Evolutionary conservation across 176 grass and related monocot genomes (phyloP).

Genomic region (Cenchrus purpureus): DNA sequence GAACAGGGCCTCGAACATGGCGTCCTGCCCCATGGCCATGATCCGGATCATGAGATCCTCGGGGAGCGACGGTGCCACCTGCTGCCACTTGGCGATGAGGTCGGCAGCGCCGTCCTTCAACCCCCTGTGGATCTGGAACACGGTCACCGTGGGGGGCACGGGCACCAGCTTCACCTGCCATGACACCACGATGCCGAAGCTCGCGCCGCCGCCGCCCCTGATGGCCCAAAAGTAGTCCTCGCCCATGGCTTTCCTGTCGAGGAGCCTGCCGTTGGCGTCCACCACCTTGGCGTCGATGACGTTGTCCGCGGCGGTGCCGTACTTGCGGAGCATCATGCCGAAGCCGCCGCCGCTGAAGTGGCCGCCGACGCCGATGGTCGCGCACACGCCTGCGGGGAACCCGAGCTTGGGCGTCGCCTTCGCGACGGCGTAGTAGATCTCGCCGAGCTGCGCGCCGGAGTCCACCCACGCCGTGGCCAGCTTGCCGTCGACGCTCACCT

Average conservation of each 20-base stretch:
- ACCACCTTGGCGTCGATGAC: conserved; percentile 68
- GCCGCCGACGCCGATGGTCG: conserved; percentile 67
- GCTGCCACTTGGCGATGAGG: conserved; percentile 55
- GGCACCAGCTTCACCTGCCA: conserved; percentile 53
- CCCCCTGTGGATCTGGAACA: conserved; percentile 47
- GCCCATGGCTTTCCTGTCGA: conserved; percentile 58
- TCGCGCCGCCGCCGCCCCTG: conserved; percentile 53
- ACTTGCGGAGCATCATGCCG: conserved; percentile 58
- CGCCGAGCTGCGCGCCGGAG: conserved; percentile 63
- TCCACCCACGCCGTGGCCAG: conserved; percentile 59
- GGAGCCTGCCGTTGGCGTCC: conserved; percentile 44
- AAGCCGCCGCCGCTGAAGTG: conserved; percentile 73
- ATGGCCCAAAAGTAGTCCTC: conserved; percentile 62
- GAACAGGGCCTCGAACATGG: conserved; percentile 41
- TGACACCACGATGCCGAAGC: conserved; percentile 63
- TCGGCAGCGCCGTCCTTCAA: conserved; percentile 34
- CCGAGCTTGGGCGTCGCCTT: conserved; percentile 11
- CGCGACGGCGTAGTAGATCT: conserved; percentile 53
- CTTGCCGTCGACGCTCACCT: conserved; percentile 4
- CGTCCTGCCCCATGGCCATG: conserved; percentile 31
- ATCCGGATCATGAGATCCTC: conserved; percentile 43
- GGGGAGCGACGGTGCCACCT: conserved; percentile 30
- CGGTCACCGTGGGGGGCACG: conserved; percentile 30
- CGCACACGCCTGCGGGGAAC: conserved; percentile 63
- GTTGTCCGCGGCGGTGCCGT: conserved; percentile 59